A percentile compares a stretch with the other conserved stretches of the same genome.
Evolutionary conservation across 1,139 yeast genomes (phyloP).

Genomic region (Kodamaea plutei): DNA sequence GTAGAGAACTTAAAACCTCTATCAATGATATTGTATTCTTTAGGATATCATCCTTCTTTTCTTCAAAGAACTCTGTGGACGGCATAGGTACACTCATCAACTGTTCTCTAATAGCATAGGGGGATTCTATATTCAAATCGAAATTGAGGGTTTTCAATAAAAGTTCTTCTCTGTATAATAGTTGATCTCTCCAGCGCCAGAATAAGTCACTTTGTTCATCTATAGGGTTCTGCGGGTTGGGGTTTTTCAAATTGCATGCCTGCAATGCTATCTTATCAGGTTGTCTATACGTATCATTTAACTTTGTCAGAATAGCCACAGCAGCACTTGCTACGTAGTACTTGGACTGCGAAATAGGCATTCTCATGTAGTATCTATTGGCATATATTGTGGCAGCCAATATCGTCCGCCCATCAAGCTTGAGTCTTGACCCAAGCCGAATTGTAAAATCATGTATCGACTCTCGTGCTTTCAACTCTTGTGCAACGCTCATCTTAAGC

Average conservation of each 20-base stretch:
- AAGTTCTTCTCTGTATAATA: slow-evolving; percentile 42
- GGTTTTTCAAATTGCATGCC: slow-evolving; percentile 33
- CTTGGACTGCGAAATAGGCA: slow-evolving; percentile 43
- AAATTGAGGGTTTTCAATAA: slow-evolving; percentile 38
- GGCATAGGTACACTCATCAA: slow-evolving; percentile 12
- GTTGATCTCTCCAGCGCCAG: slow-evolving; percentile 48
- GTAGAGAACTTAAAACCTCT: slow-evolving; percentile 41
- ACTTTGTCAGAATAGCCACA: slow-evolving; percentile 39
- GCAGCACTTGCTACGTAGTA: slow-evolving; percentile 48
- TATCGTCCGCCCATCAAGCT: slow-evolving; percentile 42
- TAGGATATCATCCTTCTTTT: slow-evolving; percentile 28
- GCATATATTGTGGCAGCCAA: slow-evolving; percentile 42
- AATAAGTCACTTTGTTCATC: slow-evolving; percentile 41
- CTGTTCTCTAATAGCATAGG: slow-evolving; percentile 32
- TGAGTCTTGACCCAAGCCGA: slow-evolving; percentile 33
- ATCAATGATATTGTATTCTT: slow-evolving; percentile 33
- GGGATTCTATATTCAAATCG: slow-evolving; percentile 37
- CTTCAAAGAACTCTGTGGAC: slow-evolving; percentile 15
- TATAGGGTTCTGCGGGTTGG: slow-evolving; percentile 24
- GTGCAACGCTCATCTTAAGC: slow-evolving; percentile 19
- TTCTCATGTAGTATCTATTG: slow-evolving; percentile 40
- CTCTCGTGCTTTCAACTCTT: slow-evolving; percentile 38
- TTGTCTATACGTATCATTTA: slow-evolving; percentile 40
- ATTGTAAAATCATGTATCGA: slow-evolving; percentile 40
- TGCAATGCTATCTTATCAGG: slow-evolving; percentile 43